These are phyloP conservation scores for Populus hybrid DNA, from an alignment of 441 rosid species.

Conservation along the genomic window DNA sequence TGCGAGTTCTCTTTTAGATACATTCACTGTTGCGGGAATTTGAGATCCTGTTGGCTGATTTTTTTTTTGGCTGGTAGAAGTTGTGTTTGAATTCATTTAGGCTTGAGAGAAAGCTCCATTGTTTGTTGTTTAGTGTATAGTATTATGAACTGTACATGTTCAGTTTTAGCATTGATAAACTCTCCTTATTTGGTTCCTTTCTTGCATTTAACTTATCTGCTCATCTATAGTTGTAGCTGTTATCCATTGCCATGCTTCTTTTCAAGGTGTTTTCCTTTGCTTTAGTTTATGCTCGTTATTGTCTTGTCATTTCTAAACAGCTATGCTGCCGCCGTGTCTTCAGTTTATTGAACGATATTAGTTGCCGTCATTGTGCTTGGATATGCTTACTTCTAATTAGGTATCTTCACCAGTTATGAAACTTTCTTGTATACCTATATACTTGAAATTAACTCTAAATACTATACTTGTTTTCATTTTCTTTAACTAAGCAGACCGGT, in stretches of 20 bases:
- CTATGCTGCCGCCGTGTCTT: neutral
- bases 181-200: neutral
- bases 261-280: neutral
- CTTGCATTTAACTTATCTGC: neutral
- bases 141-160: neutral
- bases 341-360: neutral
- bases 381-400: neutral
- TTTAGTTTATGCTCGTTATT: neutral
- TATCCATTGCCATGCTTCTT: neutral
- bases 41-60: neutral
- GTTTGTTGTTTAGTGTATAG: neutral
- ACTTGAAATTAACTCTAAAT: neutral
- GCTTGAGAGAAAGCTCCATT: neutral
- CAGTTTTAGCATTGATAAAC: neutral
- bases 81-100: neutral
- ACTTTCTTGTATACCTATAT: neutral
- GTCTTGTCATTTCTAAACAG: neutral
- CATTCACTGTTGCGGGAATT: neutral
- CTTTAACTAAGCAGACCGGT: neutral
- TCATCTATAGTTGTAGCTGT: neutral
- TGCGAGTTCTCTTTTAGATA: neutral
- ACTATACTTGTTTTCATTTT: neutral
- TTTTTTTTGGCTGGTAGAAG: neutral
- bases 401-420: neutral
- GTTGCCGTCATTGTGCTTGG: neutral